phyloP scores from a whole-genome alignment of 2,329 filamentous ascomycete species.

The Helotiales sp. region DNA sequence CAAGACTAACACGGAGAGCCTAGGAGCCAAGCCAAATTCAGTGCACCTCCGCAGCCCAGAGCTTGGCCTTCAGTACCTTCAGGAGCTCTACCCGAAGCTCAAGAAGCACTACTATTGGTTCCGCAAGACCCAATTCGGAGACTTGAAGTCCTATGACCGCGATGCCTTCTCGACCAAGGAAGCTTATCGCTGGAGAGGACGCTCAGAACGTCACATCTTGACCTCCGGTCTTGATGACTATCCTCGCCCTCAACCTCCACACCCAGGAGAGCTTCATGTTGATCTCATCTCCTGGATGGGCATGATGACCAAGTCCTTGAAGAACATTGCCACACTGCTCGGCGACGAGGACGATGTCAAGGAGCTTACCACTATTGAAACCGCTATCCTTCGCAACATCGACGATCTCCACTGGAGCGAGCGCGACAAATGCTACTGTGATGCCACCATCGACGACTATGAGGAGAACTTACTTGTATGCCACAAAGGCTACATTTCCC shows the following conservation, averaged over 20 bases:
- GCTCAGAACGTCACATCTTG: slow-evolving; percentile 81
- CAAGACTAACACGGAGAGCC: slow-evolving; percentile 39
- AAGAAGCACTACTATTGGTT: slow-evolving; percentile 95
- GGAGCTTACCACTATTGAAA: slow-evolving; percentile 69
- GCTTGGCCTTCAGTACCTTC: slow-evolving; percentile 69
- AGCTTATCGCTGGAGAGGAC: slow-evolving; percentile 92
- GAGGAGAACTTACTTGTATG: slow-evolving; percentile 89
- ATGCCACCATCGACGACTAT: slow-evolving; percentile 92
- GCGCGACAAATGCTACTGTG: slow-evolving; percentile 80
- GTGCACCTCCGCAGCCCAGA: slow-evolving; percentile 68
- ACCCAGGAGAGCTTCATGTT: slow-evolving; percentile 92
- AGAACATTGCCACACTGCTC: slow-evolving; percentile 76
- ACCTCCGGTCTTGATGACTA: slow-evolving; percentile 97
- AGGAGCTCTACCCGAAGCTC: slow-evolving; percentile 79
- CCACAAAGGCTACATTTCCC: slow-evolving; percentile 93
- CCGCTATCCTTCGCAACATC: slow-evolving; percentile 80
- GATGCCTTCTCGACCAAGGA: slow-evolving; percentile 87
- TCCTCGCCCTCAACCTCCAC: slow-evolving; percentile 87
- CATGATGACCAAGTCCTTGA: slow-evolving; percentile 87
- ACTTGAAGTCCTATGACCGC: slow-evolving; percentile 88
- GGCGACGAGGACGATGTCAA: slow-evolving; percentile 73
- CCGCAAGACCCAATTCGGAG: slow-evolving; percentile 84
- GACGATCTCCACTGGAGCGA: slow-evolving; percentile 93
- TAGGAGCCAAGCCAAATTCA: slow-evolving; percentile 51
- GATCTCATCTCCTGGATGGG: slow-evolving; percentile 97